These are phyloP conservation scores for Yamadazyma sp. DNA, from an alignment of 805 yeast species.

Conservation along the genomic window DNA sequence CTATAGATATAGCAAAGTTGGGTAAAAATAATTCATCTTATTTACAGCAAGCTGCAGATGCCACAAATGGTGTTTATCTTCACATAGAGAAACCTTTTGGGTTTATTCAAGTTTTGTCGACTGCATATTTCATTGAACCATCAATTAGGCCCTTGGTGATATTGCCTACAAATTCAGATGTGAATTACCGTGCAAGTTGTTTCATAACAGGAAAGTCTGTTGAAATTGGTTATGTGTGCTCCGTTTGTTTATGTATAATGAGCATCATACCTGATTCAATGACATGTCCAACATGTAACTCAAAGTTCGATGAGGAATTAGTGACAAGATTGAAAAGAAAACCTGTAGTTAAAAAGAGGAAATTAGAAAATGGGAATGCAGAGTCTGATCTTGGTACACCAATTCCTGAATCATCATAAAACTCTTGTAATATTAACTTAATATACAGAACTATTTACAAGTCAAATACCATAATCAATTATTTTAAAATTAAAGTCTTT, in stretches of 20 bases:
- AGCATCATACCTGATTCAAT: constrained; percentile 65
- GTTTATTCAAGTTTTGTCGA: constrained; percentile 72
- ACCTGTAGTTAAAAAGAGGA: constrained; percentile 52
- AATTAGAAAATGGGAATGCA: constrained; percentile 17
- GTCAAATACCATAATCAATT: constrained; percentile 24
- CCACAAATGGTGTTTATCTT: constrained; percentile 87
- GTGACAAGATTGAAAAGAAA: constrained; percentile 55
- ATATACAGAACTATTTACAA: neutral
- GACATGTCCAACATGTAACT: constrained; percentile 83
- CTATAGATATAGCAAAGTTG: constrained; percentile 87
- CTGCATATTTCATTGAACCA: constrained; percentile 87
- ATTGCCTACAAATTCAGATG: constrained; percentile 77
- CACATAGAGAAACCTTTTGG: constrained; percentile 68
- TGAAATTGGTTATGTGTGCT: constrained; percentile 91
- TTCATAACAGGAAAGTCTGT: constrained; percentile 86
- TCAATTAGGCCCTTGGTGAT: constrained; percentile 71
- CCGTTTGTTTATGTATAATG: constrained; percentile 83
- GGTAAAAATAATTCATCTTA: constrained; percentile 66
- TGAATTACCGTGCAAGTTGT: constrained; percentile 94
- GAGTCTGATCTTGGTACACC: constrained; percentile 3
- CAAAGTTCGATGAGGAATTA: constrained; percentile 65
- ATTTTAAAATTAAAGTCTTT: constrained; percentile 26
- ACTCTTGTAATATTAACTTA: too few relatives aligned
- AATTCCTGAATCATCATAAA: constrained; percentile 1
- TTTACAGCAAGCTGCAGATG: constrained; percentile 93